These are phyloP conservation scores for Phytophthora sp. DNA, from an alignment of 352 stramenopile species.

Conservation along the genomic window DNA sequence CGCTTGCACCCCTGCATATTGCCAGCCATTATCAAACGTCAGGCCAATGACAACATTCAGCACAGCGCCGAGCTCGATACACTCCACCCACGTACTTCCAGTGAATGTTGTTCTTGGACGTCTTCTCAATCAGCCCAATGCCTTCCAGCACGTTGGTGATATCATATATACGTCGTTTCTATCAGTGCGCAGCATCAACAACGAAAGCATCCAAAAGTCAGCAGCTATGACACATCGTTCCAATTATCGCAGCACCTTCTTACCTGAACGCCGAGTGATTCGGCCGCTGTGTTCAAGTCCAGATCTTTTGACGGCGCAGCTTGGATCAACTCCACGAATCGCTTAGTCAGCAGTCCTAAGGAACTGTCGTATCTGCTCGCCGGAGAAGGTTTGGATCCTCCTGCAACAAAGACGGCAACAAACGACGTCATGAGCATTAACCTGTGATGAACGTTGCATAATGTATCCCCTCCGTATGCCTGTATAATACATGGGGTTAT, in stretches of 20 bases:
- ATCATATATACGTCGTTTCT: conserved; percentile 98
- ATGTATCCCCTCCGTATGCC: background rate
- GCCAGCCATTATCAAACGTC: background rate
- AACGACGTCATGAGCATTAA: conserved; percentile 2
- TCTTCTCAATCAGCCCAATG: conserved; percentile 97
- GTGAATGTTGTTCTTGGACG: conserved; percentile 98
- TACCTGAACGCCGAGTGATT: conserved; percentile 82
- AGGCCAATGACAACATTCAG: background rate
- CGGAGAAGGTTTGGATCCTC: conserved; percentile 62
- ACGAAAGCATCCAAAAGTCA: conserved; percentile 15
- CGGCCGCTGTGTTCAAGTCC: conserved; percentile 95
- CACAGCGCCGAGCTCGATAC: background rate
- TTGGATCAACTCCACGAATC: conserved; percentile 96
- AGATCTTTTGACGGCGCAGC: conserved; percentile 87
- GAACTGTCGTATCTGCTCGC: conserved; percentile 95
- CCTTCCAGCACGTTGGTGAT: conserved; percentile 99
- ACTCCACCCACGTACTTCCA: conserved; percentile 88
- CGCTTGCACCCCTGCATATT: conserved; percentile 57
- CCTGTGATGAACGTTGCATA: background rate
- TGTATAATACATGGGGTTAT: background rate
- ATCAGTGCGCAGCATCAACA: conserved; percentile 8
- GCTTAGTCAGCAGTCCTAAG: conserved; percentile 95
- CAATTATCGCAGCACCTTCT: background rate
- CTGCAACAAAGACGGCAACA: too few relatives aligned
- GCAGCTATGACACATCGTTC: conserved; percentile 1